Evolutionary conservation across 345 rosid species (phyloP), one percentile per base, ranked within the genome.

Genomic region (Salix dunnii): DNA sequence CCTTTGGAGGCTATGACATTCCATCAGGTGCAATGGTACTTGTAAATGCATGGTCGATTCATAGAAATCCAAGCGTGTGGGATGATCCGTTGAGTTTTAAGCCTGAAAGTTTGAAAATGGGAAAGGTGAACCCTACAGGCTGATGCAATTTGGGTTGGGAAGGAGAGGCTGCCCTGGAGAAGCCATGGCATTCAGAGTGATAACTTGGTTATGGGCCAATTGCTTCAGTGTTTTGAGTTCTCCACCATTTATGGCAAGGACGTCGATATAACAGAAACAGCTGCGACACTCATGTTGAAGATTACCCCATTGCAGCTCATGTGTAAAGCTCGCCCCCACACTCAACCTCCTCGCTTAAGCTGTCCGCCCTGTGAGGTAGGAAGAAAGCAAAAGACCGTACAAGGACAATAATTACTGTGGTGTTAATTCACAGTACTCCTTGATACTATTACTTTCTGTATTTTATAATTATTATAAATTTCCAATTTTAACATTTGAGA

Each of bases 171-270:
- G 86, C 65, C 83, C 81, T 1, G 84, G 74, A 8, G 73, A 67
- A 55, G 16, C 49, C 3, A 11, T 84, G 33, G 86, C 86, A 25
- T 70, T 70, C 12, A 68, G 83, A 21, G 18, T 81, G 55, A 3
- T 81, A 35, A 30, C 30, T 35, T 66, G 75, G 40, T 65, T 48
- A 49, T 77, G 71, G 82, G 82, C 1, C 73, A 73, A 2, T 33
- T 84, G 78, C 76, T 81, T 33, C 82, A 81, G 5, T 84, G 80
- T 33, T 84, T 84, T 25, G 80, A 84, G 27, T 84, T 84, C 82
- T 5, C 73, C 3, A 81, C 76, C 35, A 33, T 75, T 2, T 12
- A 18, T 12, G 74, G 69, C 2, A 46, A 81, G 20, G 25, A 33
- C 30, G 23, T 81, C 20, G 86, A 81, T 27, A 80, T 84, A 84